These are phyloP conservation scores for Colletotrichum noveboracense DNA, from an alignment of 2,329 filamentous ascomycete species.

Conservation along the genomic window DNA sequence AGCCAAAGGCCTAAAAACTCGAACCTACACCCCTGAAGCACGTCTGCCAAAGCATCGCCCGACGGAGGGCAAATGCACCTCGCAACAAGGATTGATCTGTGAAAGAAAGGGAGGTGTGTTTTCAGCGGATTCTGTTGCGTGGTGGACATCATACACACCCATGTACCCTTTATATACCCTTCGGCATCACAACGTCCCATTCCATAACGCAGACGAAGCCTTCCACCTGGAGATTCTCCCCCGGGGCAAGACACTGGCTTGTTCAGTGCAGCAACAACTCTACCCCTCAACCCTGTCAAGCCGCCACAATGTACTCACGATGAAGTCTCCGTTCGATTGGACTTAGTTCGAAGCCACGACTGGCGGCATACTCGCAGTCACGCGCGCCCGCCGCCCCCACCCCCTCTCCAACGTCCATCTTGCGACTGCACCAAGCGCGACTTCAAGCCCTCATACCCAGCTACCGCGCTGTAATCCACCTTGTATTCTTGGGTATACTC, in stretches of 20 bases:
- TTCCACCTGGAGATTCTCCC: accelerated
- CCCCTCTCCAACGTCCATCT: too few species aligned
- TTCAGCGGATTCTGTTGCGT: background rate
- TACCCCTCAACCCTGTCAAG: accelerated
- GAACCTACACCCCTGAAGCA: background rate
- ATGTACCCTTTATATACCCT: background rate
- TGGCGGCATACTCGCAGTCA: background rate
- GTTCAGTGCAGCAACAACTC: accelerated
- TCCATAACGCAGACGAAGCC: background rate
- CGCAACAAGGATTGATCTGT: too few species aligned
- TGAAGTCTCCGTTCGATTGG: background rate
- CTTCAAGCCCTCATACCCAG: background rate
- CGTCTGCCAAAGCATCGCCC: background rate
- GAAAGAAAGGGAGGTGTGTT: too few species aligned
- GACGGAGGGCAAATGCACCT: too few species aligned
- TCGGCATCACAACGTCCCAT: background rate
- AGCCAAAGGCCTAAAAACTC: background rate
- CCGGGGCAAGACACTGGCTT: background rate
- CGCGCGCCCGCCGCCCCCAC: too few species aligned
- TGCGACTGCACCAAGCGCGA: too few species aligned
- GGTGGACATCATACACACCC: background rate
- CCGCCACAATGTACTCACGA: background rate
- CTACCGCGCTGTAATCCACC: accelerated
- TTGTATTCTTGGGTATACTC: background rate
- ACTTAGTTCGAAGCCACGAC: background rate